Conservation (phyloP, 108 stramenopile genomes). For the Epithemia pelagica region DNA sequence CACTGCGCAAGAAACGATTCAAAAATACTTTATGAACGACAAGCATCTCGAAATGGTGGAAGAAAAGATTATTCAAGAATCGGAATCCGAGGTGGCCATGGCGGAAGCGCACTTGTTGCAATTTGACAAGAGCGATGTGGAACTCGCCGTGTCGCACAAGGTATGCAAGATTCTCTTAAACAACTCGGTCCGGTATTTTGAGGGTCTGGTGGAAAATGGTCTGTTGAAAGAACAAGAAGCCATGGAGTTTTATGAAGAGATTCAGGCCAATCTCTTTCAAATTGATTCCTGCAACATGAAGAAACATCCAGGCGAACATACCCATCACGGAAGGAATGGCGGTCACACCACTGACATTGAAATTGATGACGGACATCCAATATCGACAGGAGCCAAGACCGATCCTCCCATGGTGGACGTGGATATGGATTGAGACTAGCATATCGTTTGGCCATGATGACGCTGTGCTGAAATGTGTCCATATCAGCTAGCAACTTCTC, state of each 20-base stretch:
- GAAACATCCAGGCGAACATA: conserved; percentile 22
- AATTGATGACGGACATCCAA: too few species aligned
- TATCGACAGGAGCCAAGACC: too few species aligned
- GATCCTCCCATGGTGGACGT: too few species aligned
- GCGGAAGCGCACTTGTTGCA: conserved; percentile 31
- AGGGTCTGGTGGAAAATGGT: conserved; percentile 32
- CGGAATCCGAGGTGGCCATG: conserved; percentile 20
- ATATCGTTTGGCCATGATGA: too few species aligned
- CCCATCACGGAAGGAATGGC: too few species aligned
- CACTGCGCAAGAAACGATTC: conserved; percentile 28
- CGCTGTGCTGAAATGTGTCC: too few species aligned
- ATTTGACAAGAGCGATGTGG: conserved; percentile 27
- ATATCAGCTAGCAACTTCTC: too few species aligned
- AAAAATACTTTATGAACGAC: conserved; percentile 29
- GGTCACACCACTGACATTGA: too few species aligned
- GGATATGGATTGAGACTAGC: too few species aligned
- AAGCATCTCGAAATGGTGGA: conserved; percentile 27
- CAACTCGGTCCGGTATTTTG: conserved; percentile 29
- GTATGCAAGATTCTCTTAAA: conserved; percentile 60
- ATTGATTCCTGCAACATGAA: conserved; percentile 10
- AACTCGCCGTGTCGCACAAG: conserved; percentile 46
- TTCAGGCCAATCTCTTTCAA: conserved; percentile 23
- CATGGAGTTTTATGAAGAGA: conserved; percentile 38
- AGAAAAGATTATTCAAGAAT: conserved; percentile 52
- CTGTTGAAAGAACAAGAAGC: conserved; percentile 62